Base-by-base conservation (phyloP, 768 basidiomycete genomes). In the Neoboletus magnificus region DNA sequence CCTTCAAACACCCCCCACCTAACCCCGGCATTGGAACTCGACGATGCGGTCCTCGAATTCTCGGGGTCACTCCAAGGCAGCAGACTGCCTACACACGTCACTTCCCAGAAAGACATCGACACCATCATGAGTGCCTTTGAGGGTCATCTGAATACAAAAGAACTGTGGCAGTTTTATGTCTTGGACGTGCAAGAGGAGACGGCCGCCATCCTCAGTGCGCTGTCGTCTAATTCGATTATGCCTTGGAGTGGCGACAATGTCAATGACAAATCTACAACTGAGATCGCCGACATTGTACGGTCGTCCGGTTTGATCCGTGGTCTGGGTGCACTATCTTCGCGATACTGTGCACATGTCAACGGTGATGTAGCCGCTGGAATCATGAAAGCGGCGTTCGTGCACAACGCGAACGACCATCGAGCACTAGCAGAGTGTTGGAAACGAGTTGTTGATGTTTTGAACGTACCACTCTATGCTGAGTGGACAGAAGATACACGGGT, bases 81-180 rank as follows among this genome's bases (percentile, higher is more conserved):
- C 41, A 89, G 85, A 23, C 78, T 99, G 0, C 94, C 97, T 0
- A 88, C 85, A 1, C 66, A 54, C 25, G 74, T 99, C 60, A 76
- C 73, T 9, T 87, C 85, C 0, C 73, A 82, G 47, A 62, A 74
- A 40, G 96, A 99, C 66, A 71, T 99, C 52, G 78, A 86, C 50
- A 65, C 67, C 4, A 77, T 99, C 56, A 77, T 89, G 43, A 63
- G 68, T 20, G 87, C 86, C 23, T 84, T 98, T 59, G 68, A 79
- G 40, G 70, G 78, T 11, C 76, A 80, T 27, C 63, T 93, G 58
- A 82, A 87, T 55, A 76, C 73, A 3, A 83, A 88, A 48, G 79
- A 91, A 25, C 72, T 98, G 22, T 99, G 93, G 92, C 89, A 98
- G 65, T 99, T 87, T 76, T 99, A 98, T 69, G 89, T 95, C 20